These are phyloP conservation scores for Fusarium sp. DNA, from an alignment of 2,329 filamentous ascomycete species.

Conservation along the genomic window DNA sequence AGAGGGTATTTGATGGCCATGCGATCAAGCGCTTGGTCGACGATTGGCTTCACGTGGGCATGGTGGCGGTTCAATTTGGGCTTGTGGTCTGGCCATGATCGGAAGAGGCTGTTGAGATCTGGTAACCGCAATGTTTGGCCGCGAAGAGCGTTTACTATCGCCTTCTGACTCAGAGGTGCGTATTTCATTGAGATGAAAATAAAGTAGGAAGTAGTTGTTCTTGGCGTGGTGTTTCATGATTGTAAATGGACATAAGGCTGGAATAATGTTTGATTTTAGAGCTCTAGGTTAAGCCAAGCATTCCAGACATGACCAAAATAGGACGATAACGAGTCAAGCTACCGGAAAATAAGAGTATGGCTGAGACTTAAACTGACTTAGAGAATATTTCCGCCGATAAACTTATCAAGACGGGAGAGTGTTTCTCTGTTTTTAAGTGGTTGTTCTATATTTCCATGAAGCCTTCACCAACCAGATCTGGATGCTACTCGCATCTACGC, in stretches of 20 bases:
- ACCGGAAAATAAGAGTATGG: not conserved
- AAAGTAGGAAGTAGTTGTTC: not conserved
- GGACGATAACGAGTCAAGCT: not conserved
- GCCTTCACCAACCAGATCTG: not conserved
- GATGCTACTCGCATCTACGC: not conserved
- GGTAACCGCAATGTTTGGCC: constrained; percentile 47
- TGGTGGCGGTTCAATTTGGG: constrained; percentile 40
- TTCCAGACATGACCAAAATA: not conserved
- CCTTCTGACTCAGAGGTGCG: constrained; percentile 31
- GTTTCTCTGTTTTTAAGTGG: not conserved
- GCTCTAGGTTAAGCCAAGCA: constrained; percentile 22
- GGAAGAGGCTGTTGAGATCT: constrained; percentile 42
- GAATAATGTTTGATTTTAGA: not conserved
- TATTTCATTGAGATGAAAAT: constrained; percentile 29
- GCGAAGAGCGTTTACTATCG: constrained; percentile 39
- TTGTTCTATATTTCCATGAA: not conserved
- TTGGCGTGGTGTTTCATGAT: not conserved
- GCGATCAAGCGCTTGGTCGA: constrained; percentile 41
- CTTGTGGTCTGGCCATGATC: constrained; percentile 38
- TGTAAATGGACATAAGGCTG: not conserved
- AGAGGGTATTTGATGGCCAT: constrained; percentile 51
- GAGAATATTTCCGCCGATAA: not conserved
- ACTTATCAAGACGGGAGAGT: too few relatives aligned
- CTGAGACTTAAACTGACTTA: not conserved
- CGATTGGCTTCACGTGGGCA: constrained; percentile 29